Percentiles rank a stretch among this genome's conserved stretches.
These are phyloP conservation scores for Aspergillus brunneoviolaceus DNA, from an alignment of 2,329 filamentous ascomycete species.

Conservation along the genomic window DNA sequence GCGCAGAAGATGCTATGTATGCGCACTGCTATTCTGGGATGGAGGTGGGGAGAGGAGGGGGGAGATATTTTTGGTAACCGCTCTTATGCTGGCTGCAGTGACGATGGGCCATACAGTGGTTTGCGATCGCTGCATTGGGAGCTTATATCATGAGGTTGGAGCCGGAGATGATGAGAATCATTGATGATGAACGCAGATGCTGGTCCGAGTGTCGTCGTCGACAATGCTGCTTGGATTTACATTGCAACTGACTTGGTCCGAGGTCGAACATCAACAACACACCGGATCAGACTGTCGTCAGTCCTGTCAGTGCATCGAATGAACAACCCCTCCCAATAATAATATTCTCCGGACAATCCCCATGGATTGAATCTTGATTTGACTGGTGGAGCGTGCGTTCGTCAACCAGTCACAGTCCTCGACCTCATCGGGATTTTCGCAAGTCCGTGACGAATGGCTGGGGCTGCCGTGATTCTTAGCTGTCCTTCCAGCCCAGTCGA, in stretches of 20 bases:
- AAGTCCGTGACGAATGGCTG: not conserved
- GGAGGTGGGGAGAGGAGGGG: not conserved
- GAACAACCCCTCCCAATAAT: not conserved
- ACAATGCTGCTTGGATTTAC: not conserved
- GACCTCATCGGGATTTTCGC: not conserved
- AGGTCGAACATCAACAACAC: not conserved
- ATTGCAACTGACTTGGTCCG: not conserved
- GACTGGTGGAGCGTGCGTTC: not conserved
- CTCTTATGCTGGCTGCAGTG: not conserved
- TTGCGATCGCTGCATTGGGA: not conserved
- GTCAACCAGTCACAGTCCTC: not conserved
- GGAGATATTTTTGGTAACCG: conserved; percentile 3
- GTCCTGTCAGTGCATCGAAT: not conserved
- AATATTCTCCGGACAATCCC: not conserved
- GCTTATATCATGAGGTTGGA: not conserved
- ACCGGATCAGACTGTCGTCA: not conserved
- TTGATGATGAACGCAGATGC: not conserved
- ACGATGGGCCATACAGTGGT: not conserved
- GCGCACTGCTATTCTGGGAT: conserved; percentile 1
- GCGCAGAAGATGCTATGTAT: not conserved
- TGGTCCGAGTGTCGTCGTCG: not conserved
- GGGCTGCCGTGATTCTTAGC: not conserved
- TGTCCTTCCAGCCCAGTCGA: not conserved
- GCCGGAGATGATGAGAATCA: not conserved
- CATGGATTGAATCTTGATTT: not conserved